phyloP scores from a whole-genome alignment of 2,329 filamentous ascomycete species.

The Microdochium paspali region DNA sequence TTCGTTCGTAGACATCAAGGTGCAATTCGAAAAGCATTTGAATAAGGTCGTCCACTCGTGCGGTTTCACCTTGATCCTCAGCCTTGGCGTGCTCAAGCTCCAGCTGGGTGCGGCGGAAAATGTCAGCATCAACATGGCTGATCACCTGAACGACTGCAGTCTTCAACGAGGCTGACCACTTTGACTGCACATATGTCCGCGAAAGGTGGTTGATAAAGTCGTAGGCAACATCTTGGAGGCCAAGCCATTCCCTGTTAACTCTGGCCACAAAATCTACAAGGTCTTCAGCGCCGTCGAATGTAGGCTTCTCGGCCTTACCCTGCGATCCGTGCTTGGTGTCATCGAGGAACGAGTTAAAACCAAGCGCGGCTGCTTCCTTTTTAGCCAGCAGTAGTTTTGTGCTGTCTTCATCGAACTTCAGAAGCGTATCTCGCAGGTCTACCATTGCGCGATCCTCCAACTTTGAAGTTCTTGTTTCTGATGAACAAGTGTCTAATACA shows the following conservation, averaged over 20 bases:
- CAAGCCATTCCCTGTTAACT: slow-evolving; percentile 40
- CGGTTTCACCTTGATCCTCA: slow-evolving; percentile 11
- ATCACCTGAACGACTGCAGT: slow-evolving; percentile 46
- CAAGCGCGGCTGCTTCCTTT: slow-evolving; percentile 39
- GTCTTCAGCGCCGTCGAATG: slow-evolving; percentile 43
- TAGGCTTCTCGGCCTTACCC: slow-evolving; percentile 32
- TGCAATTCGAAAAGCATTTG: slow-evolving; percentile 55
- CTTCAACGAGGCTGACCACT: slow-evolving; percentile 52
- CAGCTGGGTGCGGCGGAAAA: slow-evolving; percentile 36
- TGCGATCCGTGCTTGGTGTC: slow-evolving; percentile 49
- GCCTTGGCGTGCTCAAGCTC: slow-evolving; percentile 24
- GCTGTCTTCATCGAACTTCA: slow-evolving; percentile 41
- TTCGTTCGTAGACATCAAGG: slow-evolving; percentile 49
- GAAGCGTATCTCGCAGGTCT: slow-evolving; percentile 39
- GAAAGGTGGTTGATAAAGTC: slow-evolving; percentile 46
- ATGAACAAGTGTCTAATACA: slow-evolving; percentile 40
- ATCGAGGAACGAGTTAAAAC: slow-evolving; percentile 53
- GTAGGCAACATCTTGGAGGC: slow-evolving; percentile 46
- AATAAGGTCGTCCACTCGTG: slow-evolving; percentile 31
- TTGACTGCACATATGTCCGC: slow-evolving; percentile 38
- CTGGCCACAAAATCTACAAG: slow-evolving; percentile 40
- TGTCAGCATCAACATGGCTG: slow-evolving; percentile 39
- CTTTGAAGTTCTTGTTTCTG: slow-evolving; percentile 40
- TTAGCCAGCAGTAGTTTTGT: slow-evolving; percentile 44
- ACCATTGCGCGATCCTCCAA: slow-evolving; percentile 34